Evolutionary conservation across 2,329 filamentous ascomycete species (phyloP).

Genomic region (Trichoderma endophyticum): DNA sequence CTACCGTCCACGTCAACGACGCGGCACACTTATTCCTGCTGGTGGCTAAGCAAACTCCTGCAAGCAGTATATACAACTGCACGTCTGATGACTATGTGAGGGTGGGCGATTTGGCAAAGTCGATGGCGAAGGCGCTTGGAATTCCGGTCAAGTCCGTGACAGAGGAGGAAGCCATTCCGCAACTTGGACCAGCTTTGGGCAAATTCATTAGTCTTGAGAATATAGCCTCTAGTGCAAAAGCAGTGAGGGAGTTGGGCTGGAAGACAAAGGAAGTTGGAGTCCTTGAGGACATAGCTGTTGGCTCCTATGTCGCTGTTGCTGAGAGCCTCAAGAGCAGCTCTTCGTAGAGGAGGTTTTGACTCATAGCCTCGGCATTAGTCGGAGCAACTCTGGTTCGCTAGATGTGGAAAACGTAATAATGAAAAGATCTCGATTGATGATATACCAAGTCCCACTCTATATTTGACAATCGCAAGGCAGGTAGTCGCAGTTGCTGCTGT

Average conservation of each 20-base stretch:
- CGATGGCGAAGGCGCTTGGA: background rate
- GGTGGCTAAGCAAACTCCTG: background rate
- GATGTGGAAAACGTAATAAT: background rate
- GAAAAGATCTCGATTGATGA: background rate
- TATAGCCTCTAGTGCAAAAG: background rate
- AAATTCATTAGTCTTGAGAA: background rate
- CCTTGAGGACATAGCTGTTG: background rate
- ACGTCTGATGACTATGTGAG: background rate
- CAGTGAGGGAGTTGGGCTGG: background rate
- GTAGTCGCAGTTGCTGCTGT: background rate
- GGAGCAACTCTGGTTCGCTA: background rate
- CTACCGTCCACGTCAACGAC: background rate
- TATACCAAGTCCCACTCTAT: background rate
- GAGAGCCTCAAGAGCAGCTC: background rate
- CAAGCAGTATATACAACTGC: background rate
- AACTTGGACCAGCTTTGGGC: background rate
- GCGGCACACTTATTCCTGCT: background rate
- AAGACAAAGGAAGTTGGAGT: background rate
- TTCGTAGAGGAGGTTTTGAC: background rate
- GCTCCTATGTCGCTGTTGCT: background rate
- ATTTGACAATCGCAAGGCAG: background rate
- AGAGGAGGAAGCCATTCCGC: background rate
- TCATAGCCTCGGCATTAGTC: background rate
- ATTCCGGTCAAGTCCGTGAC: background rate
- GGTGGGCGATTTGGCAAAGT: background rate